Evolutionary conservation across 2,329 filamentous ascomycete species (phyloP), one percentile per base, ranked within the genome.

Genomic region (Claviceps humidiphila): DNA sequence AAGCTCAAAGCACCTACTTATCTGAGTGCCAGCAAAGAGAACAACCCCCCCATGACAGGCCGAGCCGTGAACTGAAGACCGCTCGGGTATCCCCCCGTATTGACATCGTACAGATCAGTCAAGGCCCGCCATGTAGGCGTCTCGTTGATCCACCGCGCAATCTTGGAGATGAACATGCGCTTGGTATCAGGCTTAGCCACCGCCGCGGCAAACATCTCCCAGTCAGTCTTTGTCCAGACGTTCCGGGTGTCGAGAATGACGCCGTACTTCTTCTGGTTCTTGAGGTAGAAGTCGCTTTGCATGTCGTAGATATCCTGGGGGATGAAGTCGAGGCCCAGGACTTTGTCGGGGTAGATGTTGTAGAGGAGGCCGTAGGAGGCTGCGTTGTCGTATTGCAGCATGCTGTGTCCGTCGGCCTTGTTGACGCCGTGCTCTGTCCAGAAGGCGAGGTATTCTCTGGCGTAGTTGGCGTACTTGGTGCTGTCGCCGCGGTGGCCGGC

Each of bases 161-260:
- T 76, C 39, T 79, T 76, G 48, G 79, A 71, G 50, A 91, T 73
- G 59, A 95, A 86, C 63, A 82, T 74, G 11, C 74, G 68, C 51
- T 81, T 75, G 1, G 85, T 85, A 34, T 73, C 66, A 51, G 73
- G 66, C 43, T 74, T 75, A 0, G 86, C 78, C 11, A 90, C 82
- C 9, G 88, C 84, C n/a, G 89, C 89, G 5, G 81, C 80, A 70
- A 89, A 90, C 64, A 93, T 81, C 63, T 90, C 82, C 89, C 89
- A 95, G 70, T 95, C 89, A 0, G 80, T 81, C 70, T 95, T 95
- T 56, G 87, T 86, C 70, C 89, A 91, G 1, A 83, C 71, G 68
- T 93, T 87, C 48, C 89, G 81, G 46, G 80, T 84, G 70, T 95
- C 89, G 9, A 95, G 80, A 0, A 88, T 84, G 0, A 94, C 75